Percentiles rank a stretch among this genome's conserved stretches.
These are phyloP conservation scores for Xylariaceae sp. DNA, from an alignment of 2,329 filamentous ascomycete genomes.

Conservation along the genomic window DNA sequence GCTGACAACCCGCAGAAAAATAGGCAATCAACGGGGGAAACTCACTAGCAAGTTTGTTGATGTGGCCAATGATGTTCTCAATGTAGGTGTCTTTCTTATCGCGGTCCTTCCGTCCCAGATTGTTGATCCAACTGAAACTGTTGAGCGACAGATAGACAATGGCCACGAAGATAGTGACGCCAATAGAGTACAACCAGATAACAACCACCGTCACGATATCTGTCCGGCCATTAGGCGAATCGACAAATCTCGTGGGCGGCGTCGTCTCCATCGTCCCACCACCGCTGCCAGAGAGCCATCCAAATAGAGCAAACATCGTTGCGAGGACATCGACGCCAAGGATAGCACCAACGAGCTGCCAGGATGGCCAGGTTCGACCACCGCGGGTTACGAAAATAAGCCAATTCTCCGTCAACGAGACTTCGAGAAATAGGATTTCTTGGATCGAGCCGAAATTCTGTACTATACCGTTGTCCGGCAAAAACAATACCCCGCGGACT, in stretches of 20 bases:
- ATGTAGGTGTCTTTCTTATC: conserved; percentile 55
- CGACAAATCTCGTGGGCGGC: conserved; percentile 31
- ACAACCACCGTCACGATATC: conserved; percentile 59
- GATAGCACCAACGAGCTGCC: conserved; percentile 70
- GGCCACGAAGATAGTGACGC: conserved; percentile 54
- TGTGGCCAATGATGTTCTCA: conserved; percentile 55
- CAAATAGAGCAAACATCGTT: conserved; percentile 71
- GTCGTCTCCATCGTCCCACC: conserved; percentile 42
- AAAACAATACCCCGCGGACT: conserved; percentile 66
- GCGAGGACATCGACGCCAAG: conserved; percentile 68
- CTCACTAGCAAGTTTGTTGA: conserved; percentile 56
- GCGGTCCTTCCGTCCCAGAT: conserved; percentile 49
- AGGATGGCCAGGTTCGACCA: conserved; percentile 69
- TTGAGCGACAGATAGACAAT: conserved; percentile 54
- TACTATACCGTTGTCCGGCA: conserved; percentile 69
- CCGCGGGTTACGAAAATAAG: conserved; percentile 77
- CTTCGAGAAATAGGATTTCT: conserved; percentile 74
- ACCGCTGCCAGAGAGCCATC: conserved; percentile 60
- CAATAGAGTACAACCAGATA: conserved; percentile 56
- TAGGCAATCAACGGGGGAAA: too few species aligned
- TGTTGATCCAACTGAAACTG: too few species aligned
- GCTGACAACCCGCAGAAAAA: too few species aligned
- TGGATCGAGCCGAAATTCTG: conserved; percentile 74
- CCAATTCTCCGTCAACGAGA: conserved; percentile 75
- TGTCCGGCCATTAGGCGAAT: conserved; percentile 52